Base-by-base conservation (phyloP, 192 early-diverging fungal genomes). In the Allomyces javanicus region DNA sequence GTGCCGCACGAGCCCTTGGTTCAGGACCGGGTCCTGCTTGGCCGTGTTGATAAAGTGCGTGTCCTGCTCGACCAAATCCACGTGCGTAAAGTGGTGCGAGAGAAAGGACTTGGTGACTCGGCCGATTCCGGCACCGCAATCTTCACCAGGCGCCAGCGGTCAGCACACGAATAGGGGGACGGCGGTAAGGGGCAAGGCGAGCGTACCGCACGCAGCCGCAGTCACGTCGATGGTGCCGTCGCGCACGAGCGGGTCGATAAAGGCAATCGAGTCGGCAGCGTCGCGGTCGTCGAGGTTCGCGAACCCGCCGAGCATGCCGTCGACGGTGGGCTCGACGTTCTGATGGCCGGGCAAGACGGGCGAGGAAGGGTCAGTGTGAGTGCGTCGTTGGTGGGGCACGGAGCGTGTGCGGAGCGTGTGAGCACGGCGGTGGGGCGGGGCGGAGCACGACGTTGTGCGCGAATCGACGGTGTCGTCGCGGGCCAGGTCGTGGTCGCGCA, bases 91-190 rank as follows among this genome's bases (percentile, higher is more conserved):
- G 5, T 84, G 77, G 27, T 84, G 77, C 55, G 86, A 71, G 50
- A 98, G 71, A 67, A 93, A 88, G 70, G 88, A 68, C 66, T 94
- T 92, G 1, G 90, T 88, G 6, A 98, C 90, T 12, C 95, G 78
- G 2, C 95, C 93, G 66, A 98, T 97, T 3, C 95, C 95, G 0
- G 95, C 92, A 1, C 95, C 95, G 72, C 93, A 96, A 75, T 97
- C 82, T 79, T 9, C 2, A 4, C 4, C 26, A 27, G 26, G 2
- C 1, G 26, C 4, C 26, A 27, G 26, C 26, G 4, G 33, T 40
- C 33, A 40, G 33, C 88, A 45, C 83, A 83, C 4, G 78, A 77
- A 75, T 72, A 69, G 0, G 66, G 68, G 67, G 17, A 67, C 66
- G n/a, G 65, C 67, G 5, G 79, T 78, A 33, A 62, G 65, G 10